Percentiles rank a stretch among this genome's conserved stretches.
Evolutionary conservation across 2,329 filamentous ascomycete species (phyloP).

Genomic region (Dactylellina sp.): DNA sequence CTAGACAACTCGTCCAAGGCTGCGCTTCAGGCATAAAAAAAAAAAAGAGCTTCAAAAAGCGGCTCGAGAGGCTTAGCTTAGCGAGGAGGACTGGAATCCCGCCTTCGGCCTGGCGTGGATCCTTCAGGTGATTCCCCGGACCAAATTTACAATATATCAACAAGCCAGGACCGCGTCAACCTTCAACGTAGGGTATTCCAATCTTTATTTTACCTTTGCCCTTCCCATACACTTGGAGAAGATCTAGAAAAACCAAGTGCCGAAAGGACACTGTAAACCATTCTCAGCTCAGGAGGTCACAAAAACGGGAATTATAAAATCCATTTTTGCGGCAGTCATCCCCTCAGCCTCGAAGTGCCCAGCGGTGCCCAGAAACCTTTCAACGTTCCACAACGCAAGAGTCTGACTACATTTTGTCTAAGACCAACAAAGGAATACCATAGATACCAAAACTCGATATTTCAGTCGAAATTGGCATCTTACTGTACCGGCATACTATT

Average conservation of each 20-base stretch:
- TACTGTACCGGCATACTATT: no score
- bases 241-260: not conserved
- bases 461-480: no score
- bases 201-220: not conserved
- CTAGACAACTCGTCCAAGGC: constrained; percentile 16
- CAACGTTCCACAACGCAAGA: no score
- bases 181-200: not conserved
- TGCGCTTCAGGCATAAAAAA: constrained; percentile 30
- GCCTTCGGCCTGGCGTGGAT: constrained; percentile 21
- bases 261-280: constrained; percentile 14
- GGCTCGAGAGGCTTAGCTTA: constrained; percentile 19
- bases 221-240: not conserved
- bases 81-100: constrained; percentile 11
- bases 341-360: no score
- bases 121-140: constrained; percentile 31
- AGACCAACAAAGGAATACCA: no score
- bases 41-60: not conserved
- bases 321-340: not conserved
- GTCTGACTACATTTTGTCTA: no score
- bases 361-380: no score
- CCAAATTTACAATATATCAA: constrained; percentile 1
- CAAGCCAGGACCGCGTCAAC: constrained; percentile 7
- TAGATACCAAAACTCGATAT: no score
- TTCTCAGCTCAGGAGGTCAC: not conserved
- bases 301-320: not conserved